Evolutionary conservation across 768 basidiomycete species (phyloP), one percentile per base, ranked within the genome.

Genomic region (Amanita molliuscula): DNA sequence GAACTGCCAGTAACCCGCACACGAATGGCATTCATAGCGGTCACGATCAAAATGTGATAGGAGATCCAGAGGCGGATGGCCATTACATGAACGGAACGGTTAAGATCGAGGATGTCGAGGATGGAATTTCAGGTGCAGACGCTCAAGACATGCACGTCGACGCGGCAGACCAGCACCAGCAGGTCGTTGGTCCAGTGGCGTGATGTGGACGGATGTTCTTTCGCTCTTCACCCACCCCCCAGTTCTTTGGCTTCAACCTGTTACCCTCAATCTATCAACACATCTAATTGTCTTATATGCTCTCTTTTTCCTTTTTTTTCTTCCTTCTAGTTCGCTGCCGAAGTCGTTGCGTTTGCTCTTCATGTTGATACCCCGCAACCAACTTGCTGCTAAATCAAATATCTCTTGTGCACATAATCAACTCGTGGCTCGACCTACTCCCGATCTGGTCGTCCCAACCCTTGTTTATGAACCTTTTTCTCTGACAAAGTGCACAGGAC

Each of bases 71-170:
- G 56, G 65, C 56, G 51, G 52, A 54, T 52, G 50, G 34, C 48
- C 49, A 52, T 40, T 46, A 50, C 47, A 50, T 23, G 47, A 50
- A 44, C 44, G 50, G 41, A 57, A 52, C 6, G 49, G 51, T 36
- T 41, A 63, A 56, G 34, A 68, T 61, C 42, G 66, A 61, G 46
- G 62, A 63, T 42, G 58, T 58, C 18, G 61, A 58, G 37, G 57
- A 62, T 33, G 67, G 61, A 48, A 53, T 47, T 44, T 56, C 56
- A 41, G 54, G 55, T 21, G 40, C 50, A 16, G 63, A 62, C 44
- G 67, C 60, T 35, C 63, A 66, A 54, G 67, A 68, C 56, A 75
- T 76, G 74, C 70, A 60, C 40, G 61, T 63, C 54, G 66, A 62
- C 53, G 61, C 60, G 48, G 55, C 57, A 50, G 56, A 51, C 28